Base-by-base conservation (phyloP, 768 basidiomycete species). In the Sutorius australiensis region DNA sequence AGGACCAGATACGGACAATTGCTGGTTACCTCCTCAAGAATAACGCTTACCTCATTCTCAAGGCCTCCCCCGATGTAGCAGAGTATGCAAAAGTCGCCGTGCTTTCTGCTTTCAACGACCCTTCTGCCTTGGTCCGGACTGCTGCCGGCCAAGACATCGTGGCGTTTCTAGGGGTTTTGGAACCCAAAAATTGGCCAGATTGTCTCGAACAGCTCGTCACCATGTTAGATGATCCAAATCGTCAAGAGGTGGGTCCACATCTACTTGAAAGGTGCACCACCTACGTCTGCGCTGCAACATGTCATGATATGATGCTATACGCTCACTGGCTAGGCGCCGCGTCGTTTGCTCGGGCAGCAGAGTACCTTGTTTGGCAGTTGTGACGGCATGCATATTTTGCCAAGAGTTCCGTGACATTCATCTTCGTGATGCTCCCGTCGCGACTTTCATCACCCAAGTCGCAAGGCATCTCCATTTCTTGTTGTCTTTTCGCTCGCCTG, bases 11-110 rank as follows among this genome's bases (percentile, higher is more conserved):
- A 69, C 84, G 95, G 48, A 90, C 92, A 54, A 95, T 98, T 74
- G 95, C 95, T 24, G 95, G 95, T 39, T 91, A 98, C 63, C 78
- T 98, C 21, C 83, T 99, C 72, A 99, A 99, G 83, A 98, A 99
- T 72, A 94, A 93, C 64, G 82, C 91, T 40, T 80, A 84, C 53
- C 79, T 88, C 59, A 85, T 94, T 67, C 77, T 93, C 49, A 78
- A 76, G 43, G 80, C 84, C 7, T 74, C 83, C 21, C 75, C 78
- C 16, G 81, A 85, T 43, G 87, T 93, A 19, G 77, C 80, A 30
- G 75, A 81, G 45, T 90, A 84, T 65, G 83, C 89, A 58, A 90
- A 94, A 72, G 74, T 73, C 30, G 81, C 87, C 42, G 82, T 92
- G 30, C 82, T 94, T 6, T 78, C 82, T 58, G 89, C 90, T 14